Percentiles rank a stretch among this genome's conserved stretches.
Conservation (phyloP, 768 basidiomycete species). For the Xerocomellus dryophilus region DNA sequence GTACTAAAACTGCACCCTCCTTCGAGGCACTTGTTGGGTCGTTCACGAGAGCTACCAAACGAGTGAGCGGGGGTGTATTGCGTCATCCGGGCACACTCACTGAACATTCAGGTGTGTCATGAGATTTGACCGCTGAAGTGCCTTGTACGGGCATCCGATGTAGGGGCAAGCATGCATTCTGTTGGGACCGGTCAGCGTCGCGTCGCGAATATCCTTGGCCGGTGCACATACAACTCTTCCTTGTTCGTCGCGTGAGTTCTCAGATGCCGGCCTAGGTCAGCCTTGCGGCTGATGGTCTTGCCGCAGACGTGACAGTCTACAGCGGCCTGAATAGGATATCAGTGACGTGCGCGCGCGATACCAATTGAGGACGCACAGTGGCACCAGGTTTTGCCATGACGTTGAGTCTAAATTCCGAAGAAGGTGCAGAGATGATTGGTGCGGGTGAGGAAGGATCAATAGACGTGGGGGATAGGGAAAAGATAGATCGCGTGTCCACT, state of each 20-base stretch:
- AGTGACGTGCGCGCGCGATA: not conserved
- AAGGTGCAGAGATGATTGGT: not conserved
- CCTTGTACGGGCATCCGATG: constrained; percentile 18
- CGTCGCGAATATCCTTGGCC: not conserved
- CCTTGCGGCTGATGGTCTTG: constrained; percentile 19
- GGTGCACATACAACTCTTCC: constrained; percentile 22
- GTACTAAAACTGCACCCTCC: not conserved
- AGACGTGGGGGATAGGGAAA: not conserved
- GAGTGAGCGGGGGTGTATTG: not conserved
- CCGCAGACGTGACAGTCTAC: constrained; percentile 19
- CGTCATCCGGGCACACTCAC: constrained; percentile 18
- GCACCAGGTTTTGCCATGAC: not conserved
- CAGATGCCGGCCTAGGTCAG: constrained; percentile 30
- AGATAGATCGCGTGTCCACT: not conserved
- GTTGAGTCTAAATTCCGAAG: not conserved
- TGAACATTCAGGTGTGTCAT: constrained; percentile 26
- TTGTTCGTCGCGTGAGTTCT: constrained; percentile 22
- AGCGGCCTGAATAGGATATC: constrained; percentile 6
- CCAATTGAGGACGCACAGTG: constrained; percentile 2
- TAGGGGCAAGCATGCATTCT: constrained; percentile 28
- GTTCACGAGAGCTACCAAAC: constrained; percentile 9
- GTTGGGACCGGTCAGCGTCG: constrained; percentile 1
- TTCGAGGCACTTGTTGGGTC: constrained; percentile 1
- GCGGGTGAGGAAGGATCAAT: too few species aligned
- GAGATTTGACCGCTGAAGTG: constrained; percentile 30